Percentiles rank a stretch among this genome's conserved stretches.
Evolutionary conservation across 768 basidiomycete genomes (phyloP).

Genomic region (Omphalotus guepiniiformis): DNA sequence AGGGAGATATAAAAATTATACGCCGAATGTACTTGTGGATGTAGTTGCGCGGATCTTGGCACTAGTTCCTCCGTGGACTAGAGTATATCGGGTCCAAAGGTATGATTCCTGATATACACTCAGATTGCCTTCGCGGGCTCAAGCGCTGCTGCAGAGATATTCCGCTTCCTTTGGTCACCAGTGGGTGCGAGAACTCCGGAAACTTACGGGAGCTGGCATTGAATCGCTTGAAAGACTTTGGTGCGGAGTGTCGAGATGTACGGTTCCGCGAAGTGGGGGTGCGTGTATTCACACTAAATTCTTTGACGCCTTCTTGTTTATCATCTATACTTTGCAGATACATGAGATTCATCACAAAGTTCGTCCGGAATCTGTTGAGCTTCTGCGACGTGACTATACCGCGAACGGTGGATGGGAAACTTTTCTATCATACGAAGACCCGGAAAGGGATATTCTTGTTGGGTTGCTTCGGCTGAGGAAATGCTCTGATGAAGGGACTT

Average conservation of each 20-base stretch:
- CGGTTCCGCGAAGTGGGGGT: slow-evolving; percentile 98
- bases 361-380: slow-evolving; percentile 90
- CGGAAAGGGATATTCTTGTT: slow-evolving; percentile 92
- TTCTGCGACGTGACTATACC: slow-evolving; percentile 90
- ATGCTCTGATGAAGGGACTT: slow-evolving; percentile 96
- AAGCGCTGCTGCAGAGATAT: slow-evolving; percentile 65
- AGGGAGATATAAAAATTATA: slow-evolving; percentile 98
- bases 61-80: slow-evolving; percentile 96
- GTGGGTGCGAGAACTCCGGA: slow-evolving; percentile 96
- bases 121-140: background rate
- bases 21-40: slow-evolving; percentile 97
- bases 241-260: slow-evolving; percentile 95
- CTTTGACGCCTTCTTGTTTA: background rate
- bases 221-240: slow-evolving; percentile 98
- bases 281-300: slow-evolving; percentile 30
- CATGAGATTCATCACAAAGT: slow-evolving; percentile 99
- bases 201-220: slow-evolving; percentile 95
- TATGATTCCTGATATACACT: slow-evolving; percentile 20
- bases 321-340: slow-evolving; percentile 48
- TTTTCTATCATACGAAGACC: slow-evolving; percentile 98
- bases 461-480: slow-evolving; percentile 89
- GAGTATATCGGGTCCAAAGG: slow-evolving; percentile 98
- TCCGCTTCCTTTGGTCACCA: slow-evolving; percentile 92
- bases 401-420: slow-evolving; percentile 99
- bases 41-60: slow-evolving; percentile 95